Percentiles rank a stretch among this genome's conserved stretches.
Evolutionary conservation across 495 filamentous ascomycete species (phyloP).

Genomic region (Glutinoglossum americanum): DNA sequence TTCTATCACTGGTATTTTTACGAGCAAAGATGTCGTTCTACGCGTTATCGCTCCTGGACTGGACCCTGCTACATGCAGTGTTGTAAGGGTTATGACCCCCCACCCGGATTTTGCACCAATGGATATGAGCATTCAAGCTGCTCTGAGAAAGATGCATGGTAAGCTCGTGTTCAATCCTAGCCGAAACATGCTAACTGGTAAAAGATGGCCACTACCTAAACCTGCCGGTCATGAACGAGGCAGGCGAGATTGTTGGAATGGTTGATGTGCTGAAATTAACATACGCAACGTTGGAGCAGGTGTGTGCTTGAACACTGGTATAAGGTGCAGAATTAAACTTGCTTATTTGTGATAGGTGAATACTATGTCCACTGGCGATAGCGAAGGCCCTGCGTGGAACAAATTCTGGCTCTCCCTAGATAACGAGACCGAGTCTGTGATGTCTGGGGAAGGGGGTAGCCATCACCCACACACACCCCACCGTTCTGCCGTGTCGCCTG

Average conservation of each 20-base stretch:
- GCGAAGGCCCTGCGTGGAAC: slow-evolving; percentile 94
- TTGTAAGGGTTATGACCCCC: slow-evolving; percentile 95
- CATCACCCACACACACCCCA: slow-evolving; percentile 36
- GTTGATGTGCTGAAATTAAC: slow-evolving; percentile 96
- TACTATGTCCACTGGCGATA: slow-evolving; percentile 56
- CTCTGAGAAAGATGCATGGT: slow-evolving; percentile 98
- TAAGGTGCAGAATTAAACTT: not conserved
- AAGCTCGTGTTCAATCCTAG: slow-evolving; percentile 15
- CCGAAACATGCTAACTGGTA: not conserved
- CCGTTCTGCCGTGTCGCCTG: slow-evolving; percentile 59
- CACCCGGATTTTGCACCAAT: slow-evolving; percentile 96
- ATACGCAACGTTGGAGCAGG: slow-evolving; percentile 93
- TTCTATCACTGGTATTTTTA: slow-evolving; percentile 96
- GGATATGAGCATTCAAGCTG: slow-evolving; percentile 97
- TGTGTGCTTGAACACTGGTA: slow-evolving; percentile 20
- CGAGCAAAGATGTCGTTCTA: slow-evolving; percentile 95
- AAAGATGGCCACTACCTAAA: slow-evolving; percentile 95
- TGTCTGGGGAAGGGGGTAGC: slow-evolving; percentile 66
- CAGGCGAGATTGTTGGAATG: slow-evolving; percentile 96
- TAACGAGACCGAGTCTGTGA: slow-evolving; percentile 86
- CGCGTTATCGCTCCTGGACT: slow-evolving; percentile 94
- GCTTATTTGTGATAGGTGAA: slow-evolving; percentile 33
- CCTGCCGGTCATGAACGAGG: slow-evolving; percentile 92
- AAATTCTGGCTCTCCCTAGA: slow-evolving; percentile 98
- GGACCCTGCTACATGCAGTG: slow-evolving; percentile 86